Evolutionary conservation across 176 grass and related monocot species (phyloP).

Genomic region (Phoenix roebelenii): DNA sequence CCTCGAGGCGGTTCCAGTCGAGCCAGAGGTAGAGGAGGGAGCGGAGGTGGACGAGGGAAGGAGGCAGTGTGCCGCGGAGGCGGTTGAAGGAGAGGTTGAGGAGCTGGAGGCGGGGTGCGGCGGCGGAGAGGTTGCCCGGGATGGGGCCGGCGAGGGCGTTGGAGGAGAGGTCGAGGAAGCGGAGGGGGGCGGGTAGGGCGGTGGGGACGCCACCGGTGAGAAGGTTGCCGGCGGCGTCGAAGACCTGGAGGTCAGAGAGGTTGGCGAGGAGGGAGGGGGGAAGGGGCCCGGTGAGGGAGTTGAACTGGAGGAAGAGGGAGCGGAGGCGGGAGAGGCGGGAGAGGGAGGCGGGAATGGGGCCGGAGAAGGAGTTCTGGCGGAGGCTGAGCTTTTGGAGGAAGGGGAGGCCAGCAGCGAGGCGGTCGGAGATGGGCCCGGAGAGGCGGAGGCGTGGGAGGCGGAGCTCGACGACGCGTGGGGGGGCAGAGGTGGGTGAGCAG

Average conservation of each 20-base stretch:
- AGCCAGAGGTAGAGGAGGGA: conserved; percentile 84
- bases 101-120: conserved; percentile 50
- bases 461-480: conserved; percentile 63
- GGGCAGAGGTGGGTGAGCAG: conserved; percentile 22
- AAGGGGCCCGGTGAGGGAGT: conserved; percentile 71
- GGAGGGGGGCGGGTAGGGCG: conserved; percentile 33
- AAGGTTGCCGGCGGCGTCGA: conserved; percentile 64
- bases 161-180: conserved; percentile 83
- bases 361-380: conserved; percentile 64
- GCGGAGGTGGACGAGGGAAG: conserved; percentile 52
- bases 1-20: conserved; percentile 81
- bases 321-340: conserved; percentile 43
- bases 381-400: conserved; percentile 80
- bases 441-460: conserved; percentile 69
- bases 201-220: conserved; percentile 56
- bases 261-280: conserved; percentile 47
- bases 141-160: conserved; percentile 67
- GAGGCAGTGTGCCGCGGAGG: conserved; percentile 66
- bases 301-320: conserved; percentile 75
- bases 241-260: conserved; percentile 60
- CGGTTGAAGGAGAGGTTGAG: conserved; percentile 86
- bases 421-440: conserved; percentile 50
- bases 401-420: conserved; percentile 34
- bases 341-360: conserved; percentile 47
- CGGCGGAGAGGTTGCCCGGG: conserved; percentile 35